Percentiles rank a stretch among this genome's conserved stretches.
These are phyloP conservation scores for Marchantia paleacea DNA, from an alignment of 225 moss, liverwort and hornwort species.

Conservation along the genomic window DNA sequence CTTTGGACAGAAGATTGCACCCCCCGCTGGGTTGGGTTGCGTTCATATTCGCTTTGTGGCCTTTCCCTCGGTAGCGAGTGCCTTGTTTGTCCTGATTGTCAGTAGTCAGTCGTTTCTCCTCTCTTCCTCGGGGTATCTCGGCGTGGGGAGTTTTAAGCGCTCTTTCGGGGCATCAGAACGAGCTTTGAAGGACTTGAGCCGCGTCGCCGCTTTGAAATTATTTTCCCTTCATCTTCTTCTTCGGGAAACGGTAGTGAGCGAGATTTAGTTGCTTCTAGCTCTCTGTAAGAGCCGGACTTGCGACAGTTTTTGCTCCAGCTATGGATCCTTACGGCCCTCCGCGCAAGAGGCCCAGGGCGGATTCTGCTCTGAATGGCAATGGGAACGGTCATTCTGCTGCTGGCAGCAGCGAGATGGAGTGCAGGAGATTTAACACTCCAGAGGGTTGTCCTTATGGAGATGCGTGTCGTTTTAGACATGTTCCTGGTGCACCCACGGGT, in stretches of 20 bases:
- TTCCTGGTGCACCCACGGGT: slow-evolving; percentile 20
- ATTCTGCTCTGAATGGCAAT: slow-evolving; percentile 55
- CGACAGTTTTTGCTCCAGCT: not conserved
- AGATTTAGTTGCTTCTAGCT: not conserved
- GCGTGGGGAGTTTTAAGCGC: not conserved
- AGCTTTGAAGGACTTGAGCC: too few species aligned
- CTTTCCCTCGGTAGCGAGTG: not conserved
- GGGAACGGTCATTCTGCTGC: slow-evolving; percentile 32
- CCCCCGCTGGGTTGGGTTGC: not conserved
- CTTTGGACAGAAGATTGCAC: not conserved
- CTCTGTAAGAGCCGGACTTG: not conserved
- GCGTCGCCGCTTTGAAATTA: not conserved
- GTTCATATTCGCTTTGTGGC: not conserved
- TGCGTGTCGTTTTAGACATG: slow-evolving; percentile 41
- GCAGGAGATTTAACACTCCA: slow-evolving; percentile 59
- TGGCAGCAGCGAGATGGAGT: slow-evolving; percentile 44
- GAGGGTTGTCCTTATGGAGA: slow-evolving; percentile 41
- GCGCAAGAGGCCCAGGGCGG: slow-evolving; percentile 93
- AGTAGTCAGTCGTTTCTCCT: not conserved
- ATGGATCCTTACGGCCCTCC: slow-evolving; percentile 98
- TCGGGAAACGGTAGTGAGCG: not conserved
- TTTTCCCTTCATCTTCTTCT: not conserved
- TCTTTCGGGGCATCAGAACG: not conserved
- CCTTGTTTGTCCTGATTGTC: not conserved
- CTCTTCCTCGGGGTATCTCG: not conserved